These are phyloP conservation scores for Alternaria consortialis DNA, from an alignment of 2,329 filamentous ascomycete genomes.

Conservation along the genomic window DNA sequence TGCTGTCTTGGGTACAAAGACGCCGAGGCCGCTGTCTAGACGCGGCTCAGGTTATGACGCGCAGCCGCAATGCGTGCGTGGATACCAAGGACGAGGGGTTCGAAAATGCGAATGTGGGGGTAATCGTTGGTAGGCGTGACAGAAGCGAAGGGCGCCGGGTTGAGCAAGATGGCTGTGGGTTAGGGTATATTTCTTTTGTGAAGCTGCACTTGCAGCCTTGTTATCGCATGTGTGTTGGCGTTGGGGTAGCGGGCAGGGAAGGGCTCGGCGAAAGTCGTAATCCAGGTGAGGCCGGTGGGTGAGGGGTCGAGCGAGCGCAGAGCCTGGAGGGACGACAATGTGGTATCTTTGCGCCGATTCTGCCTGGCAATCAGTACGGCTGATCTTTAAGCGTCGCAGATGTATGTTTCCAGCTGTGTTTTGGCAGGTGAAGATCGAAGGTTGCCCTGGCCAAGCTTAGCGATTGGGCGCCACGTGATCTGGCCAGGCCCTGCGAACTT, in stretches of 20 bases:
- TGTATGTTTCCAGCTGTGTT: conserved; percentile 19
- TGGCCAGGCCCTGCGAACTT: conserved; percentile 2
- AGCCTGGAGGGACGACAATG: conserved; percentile 9
- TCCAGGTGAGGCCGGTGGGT: conserved; percentile 21
- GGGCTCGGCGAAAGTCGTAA: conserved; percentile 18
- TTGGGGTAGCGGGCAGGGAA: conserved; percentile 15
- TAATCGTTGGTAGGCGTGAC: conserved; percentile 9
- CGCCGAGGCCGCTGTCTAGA: conserved; percentile 25
- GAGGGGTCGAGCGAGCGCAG: conserved; percentile 26
- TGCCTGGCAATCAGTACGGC: conserved; percentile 8
- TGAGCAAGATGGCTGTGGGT: background rate
- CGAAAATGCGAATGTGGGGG: conserved; percentile 44
- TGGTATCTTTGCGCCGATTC: background rate
- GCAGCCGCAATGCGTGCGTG: conserved; percentile 30
- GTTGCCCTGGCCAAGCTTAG: conserved; percentile 28
- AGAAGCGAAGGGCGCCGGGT: conserved; percentile 8
- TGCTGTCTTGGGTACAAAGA: conserved; percentile 36
- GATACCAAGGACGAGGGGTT: conserved; percentile 34
- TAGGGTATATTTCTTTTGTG: conserved; percentile 4
- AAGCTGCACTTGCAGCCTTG: conserved; percentile 28
- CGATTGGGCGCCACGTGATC: conserved; percentile 27
- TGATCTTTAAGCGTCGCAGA: conserved; percentile 5
- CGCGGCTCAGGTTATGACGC: conserved; percentile 28
- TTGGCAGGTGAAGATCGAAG: conserved; percentile 25
- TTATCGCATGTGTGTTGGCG: conserved; percentile 28